A percentile compares a stretch with the other conserved stretches of the same genome.
phyloP scores from a whole-genome alignment of 2,329 filamentous ascomycete genomes.

The Aureobasidium sp. region DNA sequence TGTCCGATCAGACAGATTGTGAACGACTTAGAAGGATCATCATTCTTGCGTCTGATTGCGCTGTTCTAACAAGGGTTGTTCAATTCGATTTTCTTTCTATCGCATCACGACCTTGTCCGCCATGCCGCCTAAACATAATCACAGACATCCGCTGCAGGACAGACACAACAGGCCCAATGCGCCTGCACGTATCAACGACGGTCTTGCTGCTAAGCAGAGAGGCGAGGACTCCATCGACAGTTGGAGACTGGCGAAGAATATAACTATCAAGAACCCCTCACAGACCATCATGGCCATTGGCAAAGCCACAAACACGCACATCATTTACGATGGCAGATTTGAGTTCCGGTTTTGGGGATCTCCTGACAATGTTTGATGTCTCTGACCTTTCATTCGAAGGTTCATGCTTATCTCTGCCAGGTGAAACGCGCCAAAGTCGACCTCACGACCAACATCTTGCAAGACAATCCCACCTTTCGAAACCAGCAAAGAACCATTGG shows the following conservation, averaged over 20 bases:
- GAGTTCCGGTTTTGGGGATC: conserved; percentile 5
- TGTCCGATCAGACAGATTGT: neutral
- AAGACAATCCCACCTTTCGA: conserved; percentile 4
- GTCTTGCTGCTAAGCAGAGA: neutral
- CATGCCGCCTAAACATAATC: neutral
- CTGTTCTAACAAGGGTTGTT: neutral
- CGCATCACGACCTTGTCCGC: neutral
- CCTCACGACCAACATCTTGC: neutral
- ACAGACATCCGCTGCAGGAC: neutral
- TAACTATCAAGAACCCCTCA: neutral
- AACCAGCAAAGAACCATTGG: neutral
- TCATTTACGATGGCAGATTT: neutral
- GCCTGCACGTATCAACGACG: neutral
- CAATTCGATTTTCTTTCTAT: neutral
- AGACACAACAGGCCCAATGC: neutral
- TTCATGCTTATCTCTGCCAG: neutral
- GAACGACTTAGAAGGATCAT: neutral
- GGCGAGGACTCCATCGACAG: neutral
- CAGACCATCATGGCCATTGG: neutral
- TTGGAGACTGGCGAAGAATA: neutral
- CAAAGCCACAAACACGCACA: neutral
- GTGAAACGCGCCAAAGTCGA: neutral
- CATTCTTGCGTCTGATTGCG: neutral
- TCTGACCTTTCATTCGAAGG: neutral
- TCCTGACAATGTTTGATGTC: neutral